Evolutionary conservation across 139 green algal species (phyloP).

Genomic region (Auxenochlorella pyrenoidosa): DNA sequence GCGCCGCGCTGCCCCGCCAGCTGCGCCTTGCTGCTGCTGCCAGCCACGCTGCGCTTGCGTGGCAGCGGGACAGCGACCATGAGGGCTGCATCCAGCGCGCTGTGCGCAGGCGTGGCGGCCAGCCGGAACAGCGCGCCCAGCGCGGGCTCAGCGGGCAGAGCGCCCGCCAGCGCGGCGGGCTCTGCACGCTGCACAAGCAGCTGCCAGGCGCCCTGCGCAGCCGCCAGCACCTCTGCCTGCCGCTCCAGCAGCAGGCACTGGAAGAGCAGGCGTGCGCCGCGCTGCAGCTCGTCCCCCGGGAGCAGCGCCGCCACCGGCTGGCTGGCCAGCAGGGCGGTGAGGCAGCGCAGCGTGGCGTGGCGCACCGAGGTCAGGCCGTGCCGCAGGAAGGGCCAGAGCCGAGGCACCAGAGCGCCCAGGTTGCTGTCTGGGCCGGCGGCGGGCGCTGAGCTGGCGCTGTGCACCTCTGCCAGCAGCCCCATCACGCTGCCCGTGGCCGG

Average conservation of each 20-base stretch:
- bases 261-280: conserved; percentile 69
- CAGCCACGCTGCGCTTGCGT: neutral
- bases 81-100: conserved; percentile 24
- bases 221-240: conserved; percentile 54
- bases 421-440: neutral
- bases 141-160: neutral
- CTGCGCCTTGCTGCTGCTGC: conserved; percentile 13
- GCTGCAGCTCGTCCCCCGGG: conserved; percentile 55
- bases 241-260: conserved; percentile 85
- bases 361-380: conserved; percentile 85
- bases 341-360: conserved; percentile 66
- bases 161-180: neutral
- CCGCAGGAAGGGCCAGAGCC: conserved; percentile 84
- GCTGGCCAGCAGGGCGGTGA: conserved; percentile 59
- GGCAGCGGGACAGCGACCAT: conserved; percentile 30
- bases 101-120: conserved; percentile 47
- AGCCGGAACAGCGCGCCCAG: conserved; percentile 46
- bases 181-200: conserved; percentile 55
- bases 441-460: conserved; percentile 32
- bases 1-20: neutral
- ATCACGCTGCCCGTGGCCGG: conserved; percentile 79
- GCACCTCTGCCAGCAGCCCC: conserved; percentile 79
- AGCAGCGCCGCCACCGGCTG: conserved; percentile 35
- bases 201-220: conserved; percentile 69
- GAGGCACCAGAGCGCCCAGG: conserved; percentile 57